phyloP scores from a whole-genome alignment of 495 filamentous ascomycete genomes.

The Podospora pseudoanserina region DNA sequence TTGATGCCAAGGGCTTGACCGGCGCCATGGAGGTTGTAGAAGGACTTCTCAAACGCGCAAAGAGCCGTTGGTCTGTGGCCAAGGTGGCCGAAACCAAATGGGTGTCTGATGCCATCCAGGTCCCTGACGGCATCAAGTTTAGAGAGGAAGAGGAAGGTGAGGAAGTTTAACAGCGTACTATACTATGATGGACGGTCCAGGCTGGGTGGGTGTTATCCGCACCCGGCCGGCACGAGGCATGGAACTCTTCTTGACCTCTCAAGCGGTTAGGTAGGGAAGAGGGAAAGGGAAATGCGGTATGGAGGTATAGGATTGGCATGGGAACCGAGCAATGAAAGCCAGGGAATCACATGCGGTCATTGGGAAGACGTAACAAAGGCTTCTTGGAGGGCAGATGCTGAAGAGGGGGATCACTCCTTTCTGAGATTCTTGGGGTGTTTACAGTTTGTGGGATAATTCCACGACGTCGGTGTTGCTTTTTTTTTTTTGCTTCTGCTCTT shows the following conservation, averaged over 20 bases:
- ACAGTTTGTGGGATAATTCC: not conserved
- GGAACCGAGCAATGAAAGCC: not conserved
- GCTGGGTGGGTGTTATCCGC: not conserved
- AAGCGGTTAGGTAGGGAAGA: not conserved
- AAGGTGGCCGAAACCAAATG: conserved; percentile 68
- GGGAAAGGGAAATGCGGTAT: not conserved
- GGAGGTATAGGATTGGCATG: not conserved
- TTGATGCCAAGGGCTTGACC: conserved; percentile 58
- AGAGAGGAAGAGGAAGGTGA: conserved; percentile 61
- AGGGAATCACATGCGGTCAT: not conserved
- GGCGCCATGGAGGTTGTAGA: conserved; percentile 80
- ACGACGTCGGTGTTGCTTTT: conserved; percentile 4
- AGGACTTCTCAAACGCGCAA: conserved; percentile 72
- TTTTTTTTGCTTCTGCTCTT: conserved; percentile 8
- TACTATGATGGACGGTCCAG: not conserved
- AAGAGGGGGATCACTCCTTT: not conserved
- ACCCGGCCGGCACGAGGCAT: not conserved
- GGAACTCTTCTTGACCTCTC: not conserved
- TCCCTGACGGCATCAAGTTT: conserved; percentile 66
- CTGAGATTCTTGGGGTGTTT: not conserved
- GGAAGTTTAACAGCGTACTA: conserved; percentile 35
- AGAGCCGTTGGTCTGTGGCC: conserved; percentile 67
- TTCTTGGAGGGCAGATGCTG: not conserved
- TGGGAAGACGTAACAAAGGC: not conserved
- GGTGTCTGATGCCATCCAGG: conserved; percentile 69